Conservation (phyloP, 1,139 yeast species). For the Arxiozyma telluris region DNA sequence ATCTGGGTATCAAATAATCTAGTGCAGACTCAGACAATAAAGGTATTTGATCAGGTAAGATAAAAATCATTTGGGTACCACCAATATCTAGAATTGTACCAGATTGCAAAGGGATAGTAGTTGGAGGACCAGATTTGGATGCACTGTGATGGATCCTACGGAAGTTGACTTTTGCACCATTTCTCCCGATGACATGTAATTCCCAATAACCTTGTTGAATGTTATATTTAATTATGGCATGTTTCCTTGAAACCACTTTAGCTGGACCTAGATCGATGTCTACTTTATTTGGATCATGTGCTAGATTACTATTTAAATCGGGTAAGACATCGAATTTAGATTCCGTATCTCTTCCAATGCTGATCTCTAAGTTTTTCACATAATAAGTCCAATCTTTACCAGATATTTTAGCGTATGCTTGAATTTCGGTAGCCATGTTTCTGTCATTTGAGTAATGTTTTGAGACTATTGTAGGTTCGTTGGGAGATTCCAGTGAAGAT, state of each 20-base stretch:
- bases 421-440: conserved; percentile 74
- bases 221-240: conserved; percentile 77
- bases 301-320: conserved; percentile 17
- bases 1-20: conserved; percentile 31
- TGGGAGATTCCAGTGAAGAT: conserved; percentile 38
- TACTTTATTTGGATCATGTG: conserved; percentile 31
- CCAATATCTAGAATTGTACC: conserved; percentile 91
- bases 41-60: conserved; percentile 87
- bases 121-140: conserved; percentile 29
- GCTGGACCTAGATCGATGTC: conserved; percentile 96
- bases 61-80: conserved; percentile 98
- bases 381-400: conserved; percentile 93
- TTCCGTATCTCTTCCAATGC: conserved; percentile 83
- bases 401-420: conserved; percentile 92
- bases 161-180: conserved; percentile 86
- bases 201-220: conserved; percentile 77
- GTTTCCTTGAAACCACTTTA: conserved; percentile 85
- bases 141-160: conserved; percentile 38
- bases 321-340: conserved; percentile 5
- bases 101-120: conserved; percentile 52
- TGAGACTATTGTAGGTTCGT: conserved; percentile 39
- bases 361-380: conserved; percentile 68
- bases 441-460: conserved; percentile 53
- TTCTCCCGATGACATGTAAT: conserved; percentile 70
- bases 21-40: conserved; percentile 46